Percentiles rank a stretch among this genome's conserved stretches.
These are phyloP conservation scores for Colletotrichum cuscutae DNA, from an alignment of 2,329 filamentous ascomycete genomes.

Conservation along the genomic window DNA sequence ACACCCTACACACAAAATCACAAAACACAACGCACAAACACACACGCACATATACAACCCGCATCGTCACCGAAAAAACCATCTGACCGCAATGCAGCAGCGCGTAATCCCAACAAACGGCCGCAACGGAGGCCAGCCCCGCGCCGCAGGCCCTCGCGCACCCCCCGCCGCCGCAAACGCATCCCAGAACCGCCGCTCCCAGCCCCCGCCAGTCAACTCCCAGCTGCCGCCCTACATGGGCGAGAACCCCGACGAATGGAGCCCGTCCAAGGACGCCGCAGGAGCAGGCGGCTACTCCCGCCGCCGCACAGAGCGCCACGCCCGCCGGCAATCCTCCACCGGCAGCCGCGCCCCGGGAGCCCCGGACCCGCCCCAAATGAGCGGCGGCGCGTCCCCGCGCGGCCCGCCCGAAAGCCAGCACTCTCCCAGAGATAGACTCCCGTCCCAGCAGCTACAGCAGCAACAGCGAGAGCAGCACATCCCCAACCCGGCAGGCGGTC, in stretches of 20 bases:
- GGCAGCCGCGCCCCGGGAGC: not conserved
- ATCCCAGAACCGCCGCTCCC: constrained; percentile 28
- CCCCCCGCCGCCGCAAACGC: constrained; percentile 32
- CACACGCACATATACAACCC: not conserved
- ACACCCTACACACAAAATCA: not conserved
- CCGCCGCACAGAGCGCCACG: constrained; percentile 31
- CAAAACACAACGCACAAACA: not conserved
- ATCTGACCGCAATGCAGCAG: constrained; percentile 29
- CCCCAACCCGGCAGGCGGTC: not conserved
- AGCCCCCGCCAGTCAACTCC: constrained; percentile 22
- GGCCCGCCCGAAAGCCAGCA: not conserved
- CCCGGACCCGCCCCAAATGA: constrained; percentile 9
- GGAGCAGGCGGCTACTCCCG: constrained; percentile 25
- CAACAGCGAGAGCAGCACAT: not conserved
- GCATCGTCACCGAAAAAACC: not conserved
- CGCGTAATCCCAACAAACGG: constrained; percentile 19
- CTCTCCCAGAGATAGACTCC: not conserved
- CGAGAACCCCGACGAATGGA: constrained; percentile 26
- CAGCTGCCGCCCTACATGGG: constrained; percentile 29
- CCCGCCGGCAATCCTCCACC: constrained; percentile 32
- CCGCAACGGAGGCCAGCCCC: constrained; percentile 13
- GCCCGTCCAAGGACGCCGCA: constrained; percentile 1
- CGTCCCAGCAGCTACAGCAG: not conserved
- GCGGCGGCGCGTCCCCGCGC: constrained; percentile 13
- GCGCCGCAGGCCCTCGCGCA: constrained; percentile 25